Evolutionary conservation across 2,329 filamentous ascomycete genomes (phyloP).

Genomic region (Neocatenulostroma microsporum): DNA sequence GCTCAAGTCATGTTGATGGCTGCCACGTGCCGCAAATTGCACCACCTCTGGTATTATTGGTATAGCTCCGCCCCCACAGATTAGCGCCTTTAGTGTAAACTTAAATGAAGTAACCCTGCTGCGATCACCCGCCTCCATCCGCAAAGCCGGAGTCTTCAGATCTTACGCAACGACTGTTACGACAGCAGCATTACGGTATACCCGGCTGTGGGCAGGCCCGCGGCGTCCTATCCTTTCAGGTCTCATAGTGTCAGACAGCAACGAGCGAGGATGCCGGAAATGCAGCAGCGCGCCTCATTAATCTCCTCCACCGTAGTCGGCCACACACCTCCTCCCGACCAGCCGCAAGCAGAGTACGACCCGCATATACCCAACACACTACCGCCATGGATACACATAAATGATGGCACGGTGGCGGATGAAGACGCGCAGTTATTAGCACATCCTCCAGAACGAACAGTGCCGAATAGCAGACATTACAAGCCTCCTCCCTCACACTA

Average conservation of each 20-base stretch:
- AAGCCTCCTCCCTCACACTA: conserved; percentile 24
- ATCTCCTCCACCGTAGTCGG: conserved; percentile 6
- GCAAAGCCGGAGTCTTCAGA: too few species aligned
- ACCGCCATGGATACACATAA: conserved; percentile 31
- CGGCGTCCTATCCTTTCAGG: conserved; percentile 1
- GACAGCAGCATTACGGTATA: too few species aligned
- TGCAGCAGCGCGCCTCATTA: conserved; percentile 16
- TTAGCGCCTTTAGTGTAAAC: too few species aligned
- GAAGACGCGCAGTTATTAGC: conserved; percentile 5
- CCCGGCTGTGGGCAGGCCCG: conserved; percentile 4
- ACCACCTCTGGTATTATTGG: too few species aligned
- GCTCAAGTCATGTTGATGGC: too few species aligned
- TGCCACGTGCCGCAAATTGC: too few species aligned
- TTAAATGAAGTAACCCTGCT: too few species aligned
- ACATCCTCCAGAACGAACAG: conserved; percentile 8
- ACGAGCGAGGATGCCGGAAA: conserved; percentile 17
- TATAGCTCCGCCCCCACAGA: too few species aligned
- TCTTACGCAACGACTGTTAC: too few species aligned
- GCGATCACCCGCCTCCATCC: too few species aligned
- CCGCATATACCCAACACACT: conserved; percentile 23
- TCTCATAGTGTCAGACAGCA: background rate
- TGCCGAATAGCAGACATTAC: conserved; percentile 18
- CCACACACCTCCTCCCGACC: conserved; percentile 2
- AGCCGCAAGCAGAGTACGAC: conserved; percentile 13
- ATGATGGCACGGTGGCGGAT: conserved; percentile 16